A percentile compares a stretch with the other conserved stretches of the same genome.
Conservation (phyloP, 495 filamentous ascomycete genomes). For the Aspergillus kassunensis region DNA sequence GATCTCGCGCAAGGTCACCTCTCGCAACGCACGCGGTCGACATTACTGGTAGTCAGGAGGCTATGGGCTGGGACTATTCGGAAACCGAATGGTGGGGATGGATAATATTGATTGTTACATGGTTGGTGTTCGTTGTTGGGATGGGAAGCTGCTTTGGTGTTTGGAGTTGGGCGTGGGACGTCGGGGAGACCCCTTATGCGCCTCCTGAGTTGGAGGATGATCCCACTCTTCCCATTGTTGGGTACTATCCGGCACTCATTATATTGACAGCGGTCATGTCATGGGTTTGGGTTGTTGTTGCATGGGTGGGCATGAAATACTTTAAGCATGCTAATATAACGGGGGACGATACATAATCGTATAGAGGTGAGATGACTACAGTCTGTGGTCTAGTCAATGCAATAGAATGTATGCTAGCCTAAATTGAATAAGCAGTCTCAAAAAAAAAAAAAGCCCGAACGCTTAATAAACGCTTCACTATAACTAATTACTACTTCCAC, state of each 20-base stretch:
- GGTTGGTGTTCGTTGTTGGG: constrained; percentile 90
- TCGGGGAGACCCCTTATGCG: constrained; percentile 91
- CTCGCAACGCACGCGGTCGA: constrained; percentile 45
- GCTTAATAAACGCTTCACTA: not conserved
- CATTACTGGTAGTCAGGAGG: constrained; percentile 34
- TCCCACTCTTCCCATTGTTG: constrained; percentile 86
- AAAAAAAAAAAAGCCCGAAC: constrained; percentile 1
- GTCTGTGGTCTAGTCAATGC: not conserved
- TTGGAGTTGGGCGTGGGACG: constrained; percentile 99
- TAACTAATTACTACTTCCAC: constrained; percentile 9
- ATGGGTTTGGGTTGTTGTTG: constrained; percentile 96
- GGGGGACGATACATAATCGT: constrained; percentile 47
- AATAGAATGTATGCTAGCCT: not conserved
- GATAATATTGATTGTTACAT: constrained; percentile 83
- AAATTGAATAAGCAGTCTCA: not conserved
- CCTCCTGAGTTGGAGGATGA: constrained; percentile 92
- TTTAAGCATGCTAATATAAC: constrained; percentile 93
- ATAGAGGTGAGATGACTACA: not conserved
- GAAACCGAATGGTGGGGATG: constrained; percentile 98
- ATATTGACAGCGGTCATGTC: constrained; percentile 93
- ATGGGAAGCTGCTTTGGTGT: constrained; percentile 95
- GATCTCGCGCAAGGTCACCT: constrained; percentile 55
- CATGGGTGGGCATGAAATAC: constrained; percentile 99
- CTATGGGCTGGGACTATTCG: constrained; percentile 69
- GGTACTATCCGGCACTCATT: constrained; percentile 93